Evolutionary conservation across 2,329 filamentous ascomycete species (phyloP).

Genomic region (Aureobasidium sp.): DNA sequence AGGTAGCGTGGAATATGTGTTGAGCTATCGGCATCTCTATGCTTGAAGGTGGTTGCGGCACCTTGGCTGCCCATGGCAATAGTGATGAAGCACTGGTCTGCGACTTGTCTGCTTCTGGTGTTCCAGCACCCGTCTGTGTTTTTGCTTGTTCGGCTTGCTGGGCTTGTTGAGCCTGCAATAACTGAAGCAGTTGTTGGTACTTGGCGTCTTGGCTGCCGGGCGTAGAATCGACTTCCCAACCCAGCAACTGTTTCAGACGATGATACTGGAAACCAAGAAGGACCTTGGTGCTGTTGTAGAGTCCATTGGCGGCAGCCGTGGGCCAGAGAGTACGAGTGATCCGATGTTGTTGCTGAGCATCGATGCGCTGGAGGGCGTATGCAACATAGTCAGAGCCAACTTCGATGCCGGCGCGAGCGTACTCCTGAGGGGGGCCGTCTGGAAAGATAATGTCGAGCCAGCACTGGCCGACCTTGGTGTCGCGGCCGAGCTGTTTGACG

Average conservation of each 20-base stretch:
- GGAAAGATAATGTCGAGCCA: slow-evolving; percentile 45
- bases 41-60: slow-evolving; percentile 18
- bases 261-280: slow-evolving; percentile 28
- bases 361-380: slow-evolving; percentile 33
- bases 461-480: slow-evolving; percentile 31
- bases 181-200: slow-evolving; percentile 21
- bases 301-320: slow-evolving; percentile 25
- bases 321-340: slow-evolving; percentile 31
- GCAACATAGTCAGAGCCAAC: slow-evolving; percentile 31
- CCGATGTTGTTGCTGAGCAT: slow-evolving; percentile 31
- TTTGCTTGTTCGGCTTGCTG: slow-evolving; percentile 16
- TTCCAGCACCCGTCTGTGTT: slow-evolving; percentile 4
- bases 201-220: slow-evolving; percentile 25
- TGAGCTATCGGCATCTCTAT: slow-evolving; percentile 24
- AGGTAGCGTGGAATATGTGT: slow-evolving; percentile 19
- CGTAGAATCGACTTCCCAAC: slow-evolving; percentile 24
- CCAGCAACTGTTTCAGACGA: slow-evolving; percentile 28
- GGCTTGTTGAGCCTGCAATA: slow-evolving; percentile 22
- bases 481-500: slow-evolving; percentile 28
- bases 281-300: slow-evolving; percentile 27
- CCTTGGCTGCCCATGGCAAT: slow-evolving; percentile 18
- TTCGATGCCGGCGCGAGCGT: slow-evolving; percentile 37
- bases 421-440: slow-evolving; percentile 40
- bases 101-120: neutral
- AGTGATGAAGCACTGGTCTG: slow-evolving; percentile 10